phyloP scores from a whole-genome alignment of 148 eudicot species.

The Fallopia convolvulus region DNA sequence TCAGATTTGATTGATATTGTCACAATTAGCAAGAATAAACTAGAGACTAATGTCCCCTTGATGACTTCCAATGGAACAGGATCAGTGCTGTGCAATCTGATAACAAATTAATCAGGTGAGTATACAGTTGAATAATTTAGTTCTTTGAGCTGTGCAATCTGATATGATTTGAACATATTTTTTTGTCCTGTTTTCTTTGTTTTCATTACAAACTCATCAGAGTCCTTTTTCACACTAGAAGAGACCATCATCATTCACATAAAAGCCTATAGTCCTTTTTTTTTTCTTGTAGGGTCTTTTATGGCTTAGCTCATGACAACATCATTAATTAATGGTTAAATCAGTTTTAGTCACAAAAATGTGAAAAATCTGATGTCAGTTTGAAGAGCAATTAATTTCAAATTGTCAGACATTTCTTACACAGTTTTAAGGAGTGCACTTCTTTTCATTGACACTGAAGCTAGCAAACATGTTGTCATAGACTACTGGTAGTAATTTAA shows the following conservation, averaged over 20 bases:
- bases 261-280: background rate
- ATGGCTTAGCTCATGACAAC: background rate
- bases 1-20: too few relatives aligned
- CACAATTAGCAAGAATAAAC: too few relatives aligned
- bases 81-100: too few relatives aligned
- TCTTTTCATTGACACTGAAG: background rate
- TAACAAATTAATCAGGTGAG: background rate
- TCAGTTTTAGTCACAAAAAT: background rate
- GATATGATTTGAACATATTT: background rate
- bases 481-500: background rate
- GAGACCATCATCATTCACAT: background rate
- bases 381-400: background rate
- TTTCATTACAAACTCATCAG: background rate
- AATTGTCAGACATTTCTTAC: background rate
- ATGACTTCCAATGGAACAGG: too few relatives aligned
- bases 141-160: background rate
- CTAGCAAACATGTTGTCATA: background rate
- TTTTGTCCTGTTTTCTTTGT: background rate
- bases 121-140: background rate
- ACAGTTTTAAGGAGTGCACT: background rate
- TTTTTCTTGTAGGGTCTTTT: background rate
- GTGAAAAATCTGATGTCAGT: background rate
- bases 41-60: too few relatives aligned
- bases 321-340: background rate
- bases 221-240: background rate